Base-by-base conservation (phyloP, 352 stramenopile species). In the Phytophthora agathidicida region DNA sequence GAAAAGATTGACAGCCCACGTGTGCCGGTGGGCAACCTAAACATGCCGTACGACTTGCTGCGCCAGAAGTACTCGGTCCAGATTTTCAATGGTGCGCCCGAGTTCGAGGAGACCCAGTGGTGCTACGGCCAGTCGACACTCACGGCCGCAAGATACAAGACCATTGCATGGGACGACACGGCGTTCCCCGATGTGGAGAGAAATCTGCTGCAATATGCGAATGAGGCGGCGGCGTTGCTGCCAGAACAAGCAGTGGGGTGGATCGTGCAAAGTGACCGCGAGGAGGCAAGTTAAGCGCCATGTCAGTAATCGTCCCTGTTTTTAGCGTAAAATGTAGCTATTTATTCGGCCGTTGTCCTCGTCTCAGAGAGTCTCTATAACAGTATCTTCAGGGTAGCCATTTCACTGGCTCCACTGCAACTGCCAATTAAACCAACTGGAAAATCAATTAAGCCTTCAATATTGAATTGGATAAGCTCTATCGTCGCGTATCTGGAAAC, bases 71-170 rank as follows among this genome's bases (percentile, higher is more conserved):
- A 77, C 32, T 62, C 43, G 16, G 53, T 82, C 9, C 22, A 60
- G 32, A 81, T 81, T 58, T 82, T 71, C 42, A 61, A 69, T 51
- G 67, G 72, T 11, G 69, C 57, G n/a, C 59, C 65, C 8, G 48
- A 69, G 24, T 82, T 84, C 14, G 58, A 63, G 2, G 42, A 69
- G 17, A 61, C 62, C 11, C 53, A 66, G 35, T 79, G 69, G 71
- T 83, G 74, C 60, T 83, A 83, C 27, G 74, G 74, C 20, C 68
- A 72, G 28, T 55, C 55, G n/a, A 51, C 37, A 31, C 47, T 71
- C 26, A 50, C 48, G 0, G 51, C 51, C 10, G 55, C 74, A 2
- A 60, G 33, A 7, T 74, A 54, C 60, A 67, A 60, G 27, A 75
- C 57, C 4, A 61, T 71, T n/a, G 53, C 54, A 13, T 83, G 70